These are phyloP conservation scores for Yarrowia sp. DNA, from an alignment of 805 yeast species.

Conservation along the genomic window DNA sequence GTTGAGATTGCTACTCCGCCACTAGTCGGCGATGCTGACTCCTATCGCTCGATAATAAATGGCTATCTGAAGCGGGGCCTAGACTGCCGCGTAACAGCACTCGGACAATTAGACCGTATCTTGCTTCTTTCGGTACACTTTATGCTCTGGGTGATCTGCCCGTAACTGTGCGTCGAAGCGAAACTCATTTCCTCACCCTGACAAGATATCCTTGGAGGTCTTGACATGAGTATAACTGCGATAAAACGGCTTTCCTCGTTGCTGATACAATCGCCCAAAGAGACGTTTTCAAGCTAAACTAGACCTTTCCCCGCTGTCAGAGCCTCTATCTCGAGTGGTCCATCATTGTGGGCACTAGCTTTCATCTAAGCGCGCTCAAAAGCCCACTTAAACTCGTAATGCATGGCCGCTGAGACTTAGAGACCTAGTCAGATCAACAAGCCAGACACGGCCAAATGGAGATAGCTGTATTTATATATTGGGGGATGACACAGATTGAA, in stretches of 20 bases:
- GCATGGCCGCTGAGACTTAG: constrained; percentile 27
- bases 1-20: neutral
- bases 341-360: neutral
- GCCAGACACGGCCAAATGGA: neutral
- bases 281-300: neutral
- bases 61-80: neutral
- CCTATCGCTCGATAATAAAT: neutral
- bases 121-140: neutral
- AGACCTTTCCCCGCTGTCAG: constrained; percentile 1
- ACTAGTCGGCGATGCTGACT: constrained; percentile 5
- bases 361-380: constrained; percentile 20
- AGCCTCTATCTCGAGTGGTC: neutral
- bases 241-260: no score
- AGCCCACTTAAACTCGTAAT: constrained; percentile 4
- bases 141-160: neutral
- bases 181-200: neutral
- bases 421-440: constrained; percentile 16
- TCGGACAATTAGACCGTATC: constrained; percentile 19
- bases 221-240: no score
- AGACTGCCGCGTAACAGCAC: neutral
- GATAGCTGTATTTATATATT: neutral
- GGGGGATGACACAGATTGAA: neutral
- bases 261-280: no score
- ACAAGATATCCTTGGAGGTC: no score
- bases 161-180: neutral